Base-by-base conservation (phyloP, 305 asterid species). In the Fraxinus ornus region DNA sequence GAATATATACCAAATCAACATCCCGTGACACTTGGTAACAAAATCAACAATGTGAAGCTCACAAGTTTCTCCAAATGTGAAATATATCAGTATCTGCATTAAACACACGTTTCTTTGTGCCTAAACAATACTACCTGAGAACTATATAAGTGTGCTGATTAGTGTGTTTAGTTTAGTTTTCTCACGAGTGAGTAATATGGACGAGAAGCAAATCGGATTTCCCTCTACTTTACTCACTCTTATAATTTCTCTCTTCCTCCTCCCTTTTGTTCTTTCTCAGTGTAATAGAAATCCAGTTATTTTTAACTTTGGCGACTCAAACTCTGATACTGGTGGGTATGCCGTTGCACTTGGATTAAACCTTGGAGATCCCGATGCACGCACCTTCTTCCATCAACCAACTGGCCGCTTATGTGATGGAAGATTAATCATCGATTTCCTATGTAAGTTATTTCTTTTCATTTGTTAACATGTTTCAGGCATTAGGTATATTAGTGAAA, bases 261-360 rank as follows among this genome's bases (percentile, higher is more conserved):
- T 76, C 30, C 85, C 81, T 19, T 62, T 81, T 21, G 88, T 64
- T 78, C 86, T 33, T 35, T 85, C 86, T 13, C 68, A 88, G 76
- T 89, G 92, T 80, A 84, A 9, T 15, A 85, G 39, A 32, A 83
- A 81, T 52, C 86, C 92, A 5, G 86, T 87, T 72, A 85, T 91
- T 12, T 89, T 90, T 86, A 91, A 91, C 86, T 91, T 88, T 36
- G 92, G 93, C 7, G 91, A 89, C 80, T 91, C 93, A 17, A 90
- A 90, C 79, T 91, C 95, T 2, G 93, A 91, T 83, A 90, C 91
- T 0, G 92, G 95, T 13, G 92, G 92, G 30, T 73, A 22, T 3
- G 76, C 90, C 1, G 87, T 89, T 75, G 90, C 87, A 2, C 83
- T 60, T 78, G 94, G 94, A 7, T 79, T 81, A 49, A 64, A 62